phyloP scores from a whole-genome alignment of 768 basidiomycete genomes.

The Stropharia rugosoannulata region DNA sequence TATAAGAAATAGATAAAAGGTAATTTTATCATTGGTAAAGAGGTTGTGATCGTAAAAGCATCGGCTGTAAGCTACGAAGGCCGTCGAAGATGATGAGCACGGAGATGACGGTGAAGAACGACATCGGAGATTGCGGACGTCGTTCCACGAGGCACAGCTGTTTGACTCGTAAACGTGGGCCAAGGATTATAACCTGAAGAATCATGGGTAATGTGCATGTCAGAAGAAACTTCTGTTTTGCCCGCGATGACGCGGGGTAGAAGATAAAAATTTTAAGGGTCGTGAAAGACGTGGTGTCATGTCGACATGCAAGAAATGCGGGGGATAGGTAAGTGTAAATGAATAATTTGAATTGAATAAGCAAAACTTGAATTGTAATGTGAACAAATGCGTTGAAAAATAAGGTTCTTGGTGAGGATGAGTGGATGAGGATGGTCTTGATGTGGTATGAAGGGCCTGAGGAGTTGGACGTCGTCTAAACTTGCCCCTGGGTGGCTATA shows the following conservation, averaged over 20 bases:
- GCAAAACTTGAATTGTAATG: slow-evolving; percentile 21
- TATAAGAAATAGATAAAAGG: slow-evolving; percentile 27
- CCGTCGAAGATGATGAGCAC: slow-evolving; percentile 4
- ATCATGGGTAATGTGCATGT: neutral
- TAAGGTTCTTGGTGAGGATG: slow-evolving; percentile 22
- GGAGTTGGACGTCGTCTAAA: neutral
- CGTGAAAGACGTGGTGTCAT: slow-evolving; percentile 31
- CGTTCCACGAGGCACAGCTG: slow-evolving; percentile 15
- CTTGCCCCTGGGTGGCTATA: slow-evolving; percentile 7
- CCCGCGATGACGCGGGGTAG: slow-evolving; percentile 5
- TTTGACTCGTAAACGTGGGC: slow-evolving; percentile 16
- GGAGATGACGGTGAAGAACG: slow-evolving; percentile 3
- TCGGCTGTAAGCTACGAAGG: slow-evolving; percentile 21
- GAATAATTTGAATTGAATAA: slow-evolving; percentile 18
- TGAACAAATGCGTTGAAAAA: slow-evolving; percentile 25
- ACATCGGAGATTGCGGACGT: neutral
- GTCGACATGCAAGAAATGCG: slow-evolving; percentile 30
- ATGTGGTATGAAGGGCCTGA: slow-evolving; percentile 13
- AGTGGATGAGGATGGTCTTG: slow-evolving; percentile 19
- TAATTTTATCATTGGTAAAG: slow-evolving; percentile 21
- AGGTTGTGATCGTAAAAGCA: slow-evolving; percentile 23
- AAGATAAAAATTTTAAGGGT: slow-evolving; percentile 12
- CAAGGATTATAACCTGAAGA: neutral
- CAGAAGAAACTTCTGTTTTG: slow-evolving; percentile 11
- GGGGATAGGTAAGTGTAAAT: slow-evolving; percentile 1